Base-by-base conservation (phyloP, 2,329 filamentous ascomycete genomes). In the Penicillium sp. region DNA sequence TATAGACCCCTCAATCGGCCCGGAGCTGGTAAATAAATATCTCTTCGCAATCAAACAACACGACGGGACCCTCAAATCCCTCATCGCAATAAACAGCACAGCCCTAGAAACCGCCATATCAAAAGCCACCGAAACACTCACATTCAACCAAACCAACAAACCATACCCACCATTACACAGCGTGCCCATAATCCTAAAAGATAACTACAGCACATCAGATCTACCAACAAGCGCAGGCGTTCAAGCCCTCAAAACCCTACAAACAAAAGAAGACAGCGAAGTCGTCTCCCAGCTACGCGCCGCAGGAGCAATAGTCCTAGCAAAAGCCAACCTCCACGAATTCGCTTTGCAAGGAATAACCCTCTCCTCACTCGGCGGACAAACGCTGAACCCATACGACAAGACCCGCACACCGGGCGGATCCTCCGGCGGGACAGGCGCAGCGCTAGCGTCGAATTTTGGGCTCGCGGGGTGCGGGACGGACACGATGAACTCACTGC, bases 341-440 rank as follows among this genome's bases (percentile, higher is more conserved):
- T 75, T 89, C 50, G 86, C 86, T 0, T 74, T 88, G 0, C 85
- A 89, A 65, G 86, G 86, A 0, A 75, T 88, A 40, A 82, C 81
- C 1, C 84, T 86, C 1, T 88, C 85, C 0, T 87, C 84, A 0
- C 68, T 86, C 0, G 85, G 84, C 13, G 86, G 86, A 0, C 86
- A 89, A 70, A 87, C 86, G 0, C 69, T 84, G 59, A 89, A 89
- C 68, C 85, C 86, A 0, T 90, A 91, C 62, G 86, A 90, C 68
- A 70, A 76, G 2, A 80, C 78, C 0, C 81, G 88, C n/a, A 89
- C 86, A 0, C 86, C 86, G 0, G 86, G 86, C 4, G 86, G 86
- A 1, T 86, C 82, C 45, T 86, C 84, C 31, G 86, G 86, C 12
- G 86, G 86, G 0, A 86, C 83, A 0, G 85, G 83, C 0, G 85